These are phyloP conservation scores for Eutrema japonicum DNA, from an alignment of 345 rosid genomes.

Conservation along the genomic window DNA sequence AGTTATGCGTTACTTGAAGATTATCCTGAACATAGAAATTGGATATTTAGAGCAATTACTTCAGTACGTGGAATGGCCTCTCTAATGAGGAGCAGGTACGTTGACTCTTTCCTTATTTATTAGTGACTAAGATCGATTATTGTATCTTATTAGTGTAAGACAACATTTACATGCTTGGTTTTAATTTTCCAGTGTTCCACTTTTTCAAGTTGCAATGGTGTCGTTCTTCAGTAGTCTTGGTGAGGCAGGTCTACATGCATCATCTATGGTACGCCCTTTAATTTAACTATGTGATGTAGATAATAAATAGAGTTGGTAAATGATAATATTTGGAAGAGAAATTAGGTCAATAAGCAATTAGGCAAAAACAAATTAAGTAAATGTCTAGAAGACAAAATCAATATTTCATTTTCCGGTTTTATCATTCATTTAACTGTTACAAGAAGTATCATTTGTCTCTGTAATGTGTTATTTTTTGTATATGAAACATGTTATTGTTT, in stretches of 20 bases:
- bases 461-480: too few species aligned
- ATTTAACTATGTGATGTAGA: neutral
- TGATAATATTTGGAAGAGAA: neutral
- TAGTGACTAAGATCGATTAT: neutral
- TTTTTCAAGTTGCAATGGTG: slow-evolving; percentile 74
- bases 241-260: slow-evolving; percentile 75
- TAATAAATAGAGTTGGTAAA: neutral
- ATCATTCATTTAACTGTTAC: too few species aligned
- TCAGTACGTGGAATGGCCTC: slow-evolving; percentile 58
- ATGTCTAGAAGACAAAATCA: too few species aligned
- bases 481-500: too few species aligned
- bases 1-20: slow-evolving; percentile 35
- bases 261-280: slow-evolving; percentile 59
- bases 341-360: neutral
- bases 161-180: neutral
- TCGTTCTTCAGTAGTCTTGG: slow-evolving; percentile 75
- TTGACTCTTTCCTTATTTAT: neutral
- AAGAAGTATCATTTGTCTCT: too few species aligned
- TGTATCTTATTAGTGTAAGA: neutral
- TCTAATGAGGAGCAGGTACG: slow-evolving; percentile 74
- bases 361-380: neutral
- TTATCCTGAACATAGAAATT: slow-evolving; percentile 32
- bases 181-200: slow-evolving; percentile 57
- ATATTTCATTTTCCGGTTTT: too few species aligned
- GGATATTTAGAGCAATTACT: slow-evolving; percentile 51